Evolutionary conservation across 495 filamentous ascomycete species (phyloP).

Genomic region (Aspergillus steynii): DNA sequence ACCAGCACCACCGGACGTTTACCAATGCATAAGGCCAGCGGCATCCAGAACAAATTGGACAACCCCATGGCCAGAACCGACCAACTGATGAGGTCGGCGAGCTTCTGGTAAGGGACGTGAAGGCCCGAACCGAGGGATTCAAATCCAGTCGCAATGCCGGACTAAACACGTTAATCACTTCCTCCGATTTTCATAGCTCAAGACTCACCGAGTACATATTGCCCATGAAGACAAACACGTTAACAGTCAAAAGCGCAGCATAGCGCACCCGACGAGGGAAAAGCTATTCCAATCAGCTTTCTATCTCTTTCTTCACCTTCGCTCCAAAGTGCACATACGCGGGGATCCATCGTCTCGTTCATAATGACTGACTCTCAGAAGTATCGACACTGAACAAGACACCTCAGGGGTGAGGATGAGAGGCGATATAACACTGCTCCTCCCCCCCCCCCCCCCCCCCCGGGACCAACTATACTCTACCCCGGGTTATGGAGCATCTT

Average conservation of each 20-base stretch:
- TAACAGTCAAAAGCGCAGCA: slow-evolving; percentile 35
- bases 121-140: slow-evolving; percentile 32
- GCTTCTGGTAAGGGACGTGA: slow-evolving; percentile 21
- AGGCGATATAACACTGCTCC: not conserved
- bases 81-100: slow-evolving; percentile 34
- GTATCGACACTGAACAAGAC: not conserved
- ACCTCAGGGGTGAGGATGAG: not conserved
- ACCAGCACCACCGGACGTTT: slow-evolving; percentile 46
- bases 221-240: slow-evolving; percentile 40
- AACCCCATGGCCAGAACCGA: slow-evolving; percentile 39
- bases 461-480: not conserved
- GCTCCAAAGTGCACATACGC: not conserved
- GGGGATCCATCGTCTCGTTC: slow-evolving; percentile 5
- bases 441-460: not conserved
- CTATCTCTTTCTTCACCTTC: not conserved
- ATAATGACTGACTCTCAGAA: not conserved
- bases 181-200: not conserved
- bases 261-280: slow-evolving; percentile 32
- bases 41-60: slow-evolving; percentile 50
- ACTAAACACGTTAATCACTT: slow-evolving; percentile 13
- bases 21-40: slow-evolving; percentile 49
- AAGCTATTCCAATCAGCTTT: slow-evolving; percentile 15
- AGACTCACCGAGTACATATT: slow-evolving; percentile 38
- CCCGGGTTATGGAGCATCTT: not conserved
- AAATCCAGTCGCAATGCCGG: slow-evolving; percentile 38